Evolutionary conservation across 1,139 yeast species (phyloP).

Genomic region (Yamadazyma trypodendri): DNA sequence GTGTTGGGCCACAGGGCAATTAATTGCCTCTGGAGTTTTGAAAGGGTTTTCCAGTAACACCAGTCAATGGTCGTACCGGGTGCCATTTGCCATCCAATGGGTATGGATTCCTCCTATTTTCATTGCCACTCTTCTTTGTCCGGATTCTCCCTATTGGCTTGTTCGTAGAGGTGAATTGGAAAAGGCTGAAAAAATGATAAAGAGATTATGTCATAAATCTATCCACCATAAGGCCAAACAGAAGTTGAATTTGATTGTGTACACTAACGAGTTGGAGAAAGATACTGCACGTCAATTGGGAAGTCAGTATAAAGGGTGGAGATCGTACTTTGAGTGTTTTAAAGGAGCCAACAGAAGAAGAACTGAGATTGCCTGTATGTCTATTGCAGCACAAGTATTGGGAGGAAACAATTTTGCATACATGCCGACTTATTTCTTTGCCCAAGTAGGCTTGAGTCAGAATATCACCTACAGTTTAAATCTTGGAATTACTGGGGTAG

Average conservation of each 20-base stretch:
- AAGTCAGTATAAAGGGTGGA: conserved; percentile 16
- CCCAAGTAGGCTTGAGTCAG: conserved; percentile 30
- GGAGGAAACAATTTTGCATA: conserved; percentile 12
- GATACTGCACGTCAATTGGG: conserved; percentile 6
- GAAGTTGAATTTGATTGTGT: conserved; percentile 10
- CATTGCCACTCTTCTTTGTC: conserved; percentile 25
- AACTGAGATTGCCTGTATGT: conserved; percentile 22
- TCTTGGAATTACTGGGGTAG: conserved; percentile 23
- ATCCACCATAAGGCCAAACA: conserved; percentile 10
- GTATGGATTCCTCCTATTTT: conserved; percentile 29
- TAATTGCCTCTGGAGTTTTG: conserved; percentile 39
- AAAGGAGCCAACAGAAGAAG: conserved; percentile 20
- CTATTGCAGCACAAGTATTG: conserved; percentile 13
- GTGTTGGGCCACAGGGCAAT: conserved; percentile 47
- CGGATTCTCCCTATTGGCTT: conserved; percentile 21
- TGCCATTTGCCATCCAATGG: conserved; percentile 47
- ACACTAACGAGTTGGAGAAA: conserved; percentile 12
- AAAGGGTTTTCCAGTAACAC: conserved; percentile 25
- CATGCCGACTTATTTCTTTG: conserved; percentile 33
- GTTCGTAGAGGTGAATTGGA: conserved; percentile 10
- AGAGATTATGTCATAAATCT: conserved; percentile 6
- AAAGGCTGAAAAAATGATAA: conserved; percentile 10
- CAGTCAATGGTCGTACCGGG: conserved; percentile 31
- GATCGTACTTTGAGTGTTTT: conserved; percentile 20
- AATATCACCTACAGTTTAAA: conserved; percentile 27